These are phyloP conservation scores for Hortiboletus campestris DNA, from an alignment of 768 basidiomycete genomes.

Conservation along the genomic window DNA sequence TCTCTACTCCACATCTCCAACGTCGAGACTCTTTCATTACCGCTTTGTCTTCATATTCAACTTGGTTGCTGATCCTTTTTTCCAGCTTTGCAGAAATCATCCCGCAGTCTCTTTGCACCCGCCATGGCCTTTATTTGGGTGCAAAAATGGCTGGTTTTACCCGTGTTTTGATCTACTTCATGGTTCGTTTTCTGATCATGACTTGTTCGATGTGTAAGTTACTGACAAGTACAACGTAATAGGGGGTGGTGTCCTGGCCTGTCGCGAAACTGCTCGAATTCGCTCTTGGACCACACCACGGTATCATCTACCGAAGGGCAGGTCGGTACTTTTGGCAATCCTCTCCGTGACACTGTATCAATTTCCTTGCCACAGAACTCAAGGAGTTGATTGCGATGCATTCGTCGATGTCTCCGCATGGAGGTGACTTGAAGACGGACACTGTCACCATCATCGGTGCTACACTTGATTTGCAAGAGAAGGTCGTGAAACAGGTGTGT, in stretches of 20 bases:
- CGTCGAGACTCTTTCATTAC: background rate
- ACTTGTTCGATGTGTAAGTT: background rate
- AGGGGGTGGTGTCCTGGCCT: constrained; percentile 82
- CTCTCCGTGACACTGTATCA: background rate
- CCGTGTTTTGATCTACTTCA: constrained; percentile 59
- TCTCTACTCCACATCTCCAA: background rate
- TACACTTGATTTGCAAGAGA: constrained; percentile 85
- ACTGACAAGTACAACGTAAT: background rate
- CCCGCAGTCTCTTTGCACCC: constrained; percentile 88
- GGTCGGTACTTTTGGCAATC: constrained; percentile 32
- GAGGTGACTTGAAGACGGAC: constrained; percentile 83
- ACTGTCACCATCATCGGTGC: constrained; percentile 90
- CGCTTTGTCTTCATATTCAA: background rate
- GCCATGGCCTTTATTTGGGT: constrained; percentile 85
- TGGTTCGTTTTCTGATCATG: constrained; percentile 41
- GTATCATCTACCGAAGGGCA: constrained; percentile 84
- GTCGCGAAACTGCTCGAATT: constrained; percentile 80
- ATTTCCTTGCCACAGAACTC: constrained; percentile 47
- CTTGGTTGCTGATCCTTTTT: background rate
- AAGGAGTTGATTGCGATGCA: constrained; percentile 93
- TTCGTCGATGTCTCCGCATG: constrained; percentile 64
- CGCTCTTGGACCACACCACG: constrained; percentile 79
- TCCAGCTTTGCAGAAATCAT: constrained; percentile 87
- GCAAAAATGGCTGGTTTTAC: constrained; percentile 81
- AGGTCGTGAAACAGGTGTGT: constrained; percentile 65